These are phyloP conservation scores for Fraxinus floribunda DNA, from an alignment of 305 asterid species.

Conservation along the genomic window DNA sequence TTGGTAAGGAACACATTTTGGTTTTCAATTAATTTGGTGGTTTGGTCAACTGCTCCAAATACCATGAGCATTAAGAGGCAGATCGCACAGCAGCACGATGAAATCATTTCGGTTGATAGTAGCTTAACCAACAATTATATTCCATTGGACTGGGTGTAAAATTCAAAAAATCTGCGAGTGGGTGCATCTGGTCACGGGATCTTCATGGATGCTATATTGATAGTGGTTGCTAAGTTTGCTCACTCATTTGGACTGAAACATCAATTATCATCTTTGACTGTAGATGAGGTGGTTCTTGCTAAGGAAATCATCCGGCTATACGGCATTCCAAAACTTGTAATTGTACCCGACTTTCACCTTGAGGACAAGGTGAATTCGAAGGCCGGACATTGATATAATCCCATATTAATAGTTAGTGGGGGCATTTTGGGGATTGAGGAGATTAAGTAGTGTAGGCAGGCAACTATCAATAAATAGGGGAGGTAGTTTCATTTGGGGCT, in stretches of 20 bases:
- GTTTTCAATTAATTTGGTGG: not conserved
- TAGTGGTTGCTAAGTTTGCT: not conserved
- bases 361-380: not conserved
- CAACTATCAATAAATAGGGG: not conserved
- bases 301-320: not conserved
- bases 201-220: not conserved
- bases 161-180: not conserved
- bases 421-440: not conserved
- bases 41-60: not conserved
- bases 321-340: not conserved
- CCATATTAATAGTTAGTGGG: not conserved
- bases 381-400: not conserved
- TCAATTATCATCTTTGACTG: not conserved
- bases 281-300: not conserved
- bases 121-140: not conserved
- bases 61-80: not conserved
- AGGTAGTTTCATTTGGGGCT: not conserved
- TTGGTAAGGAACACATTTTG: not conserved
- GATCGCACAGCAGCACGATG: not conserved
- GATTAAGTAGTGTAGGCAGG: not conserved
- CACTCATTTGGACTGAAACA: not conserved
- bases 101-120: not conserved
- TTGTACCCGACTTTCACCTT: not conserved
- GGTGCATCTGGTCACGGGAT: not conserved
- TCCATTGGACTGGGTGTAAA: not conserved